phyloP scores from a whole-genome alignment of 2,329 filamentous ascomycete species.

The Aspergillus aculeatus region DNA sequence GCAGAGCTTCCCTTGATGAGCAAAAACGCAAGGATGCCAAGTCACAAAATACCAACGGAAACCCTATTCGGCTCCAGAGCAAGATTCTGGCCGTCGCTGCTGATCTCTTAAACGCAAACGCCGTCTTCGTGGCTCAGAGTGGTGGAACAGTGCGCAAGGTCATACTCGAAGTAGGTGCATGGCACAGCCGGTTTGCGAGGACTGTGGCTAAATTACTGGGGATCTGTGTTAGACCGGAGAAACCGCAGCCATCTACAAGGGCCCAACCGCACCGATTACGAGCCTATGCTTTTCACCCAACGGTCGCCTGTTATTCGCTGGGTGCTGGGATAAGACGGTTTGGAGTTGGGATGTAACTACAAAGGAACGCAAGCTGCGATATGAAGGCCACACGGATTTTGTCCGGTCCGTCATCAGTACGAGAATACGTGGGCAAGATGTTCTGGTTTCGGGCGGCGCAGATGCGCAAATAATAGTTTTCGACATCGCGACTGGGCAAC shows the following conservation, averaged over 20 bases:
- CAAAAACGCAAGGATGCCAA: conserved; percentile 66
- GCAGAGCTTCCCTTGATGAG: conserved; percentile 50
- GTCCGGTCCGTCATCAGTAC: conserved; percentile 75
- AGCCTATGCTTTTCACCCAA: conserved; percentile 65
- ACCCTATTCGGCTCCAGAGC: conserved; percentile 75
- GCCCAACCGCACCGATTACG: conserved; percentile 76
- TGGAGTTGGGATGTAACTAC: conserved; percentile 77
- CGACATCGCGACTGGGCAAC: conserved; percentile 66
- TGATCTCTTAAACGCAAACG: conserved; percentile 63
- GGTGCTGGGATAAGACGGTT: conserved; percentile 90
- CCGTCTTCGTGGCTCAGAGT: conserved; percentile 80
- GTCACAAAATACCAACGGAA: conserved; percentile 78
- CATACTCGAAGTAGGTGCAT: conserved; percentile 67
- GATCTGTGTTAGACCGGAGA: conserved; percentile 43
- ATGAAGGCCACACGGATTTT: conserved; percentile 82
- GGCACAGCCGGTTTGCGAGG: conserved; percentile 12
- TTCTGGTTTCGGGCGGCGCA: conserved; percentile 71
- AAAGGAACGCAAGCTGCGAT: conserved; percentile 56
- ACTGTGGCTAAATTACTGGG: conserved; percentile 13
- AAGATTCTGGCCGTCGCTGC: conserved; percentile 76
- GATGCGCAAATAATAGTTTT: conserved; percentile 83
- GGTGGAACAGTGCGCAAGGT: conserved; percentile 75
- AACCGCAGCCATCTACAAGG: conserved; percentile 58
- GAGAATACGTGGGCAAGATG: conserved; percentile 59
- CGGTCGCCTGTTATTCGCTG: conserved; percentile 69